Evolutionary conservation across 2,329 filamentous ascomycete genomes (phyloP).

Genomic region (Stagonosporopsis chrysanthemi): DNA sequence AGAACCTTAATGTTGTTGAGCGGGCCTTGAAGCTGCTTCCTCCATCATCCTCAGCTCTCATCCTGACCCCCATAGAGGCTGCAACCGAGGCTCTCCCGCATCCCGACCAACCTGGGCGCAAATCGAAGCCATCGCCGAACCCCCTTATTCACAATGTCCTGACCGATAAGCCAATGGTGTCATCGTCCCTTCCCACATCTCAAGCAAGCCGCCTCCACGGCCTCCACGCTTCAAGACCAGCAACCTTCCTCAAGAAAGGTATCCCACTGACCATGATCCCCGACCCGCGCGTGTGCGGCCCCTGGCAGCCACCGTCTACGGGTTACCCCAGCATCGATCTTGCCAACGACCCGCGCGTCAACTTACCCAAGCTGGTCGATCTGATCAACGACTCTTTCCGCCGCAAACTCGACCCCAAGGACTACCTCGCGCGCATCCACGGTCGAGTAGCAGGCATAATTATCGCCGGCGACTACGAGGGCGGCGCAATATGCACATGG

Average conservation of each 20-base stretch:
- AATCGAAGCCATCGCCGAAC: constrained; percentile 70
- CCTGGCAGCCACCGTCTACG: constrained; percentile 72
- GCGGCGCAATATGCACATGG: constrained; percentile 94
- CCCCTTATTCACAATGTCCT: constrained; percentile 94
- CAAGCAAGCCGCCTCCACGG: constrained; percentile 39
- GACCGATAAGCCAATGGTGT: constrained; percentile 92
- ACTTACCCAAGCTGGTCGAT: constrained; percentile 81
- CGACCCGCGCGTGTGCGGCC: constrained; percentile 64
- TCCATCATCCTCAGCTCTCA: constrained; percentile 82
- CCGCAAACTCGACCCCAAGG: constrained; percentile 79
- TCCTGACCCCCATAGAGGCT: constrained; percentile 86
- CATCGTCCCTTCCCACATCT: constrained; percentile 80
- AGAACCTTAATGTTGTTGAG: constrained; percentile 77
- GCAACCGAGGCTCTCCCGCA: constrained; percentile 59
- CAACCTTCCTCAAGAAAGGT: constrained; percentile 88
- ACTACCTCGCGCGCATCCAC: constrained; percentile 83
- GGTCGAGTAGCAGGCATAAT: constrained; percentile 88
- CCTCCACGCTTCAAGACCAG: constrained; percentile 56
- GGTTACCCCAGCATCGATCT: constrained; percentile 70
- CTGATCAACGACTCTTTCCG: constrained; percentile 95
- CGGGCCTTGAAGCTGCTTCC: constrained; percentile 78
- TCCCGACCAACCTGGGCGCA: constrained; percentile 57
- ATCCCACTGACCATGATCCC: constrained; percentile 89
- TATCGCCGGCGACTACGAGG: constrained; percentile 95
- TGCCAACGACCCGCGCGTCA: constrained; percentile 76